Base-by-base conservation (phyloP, 2,329 filamentous ascomycete genomes). In the Fusarium mangiferae region DNA sequence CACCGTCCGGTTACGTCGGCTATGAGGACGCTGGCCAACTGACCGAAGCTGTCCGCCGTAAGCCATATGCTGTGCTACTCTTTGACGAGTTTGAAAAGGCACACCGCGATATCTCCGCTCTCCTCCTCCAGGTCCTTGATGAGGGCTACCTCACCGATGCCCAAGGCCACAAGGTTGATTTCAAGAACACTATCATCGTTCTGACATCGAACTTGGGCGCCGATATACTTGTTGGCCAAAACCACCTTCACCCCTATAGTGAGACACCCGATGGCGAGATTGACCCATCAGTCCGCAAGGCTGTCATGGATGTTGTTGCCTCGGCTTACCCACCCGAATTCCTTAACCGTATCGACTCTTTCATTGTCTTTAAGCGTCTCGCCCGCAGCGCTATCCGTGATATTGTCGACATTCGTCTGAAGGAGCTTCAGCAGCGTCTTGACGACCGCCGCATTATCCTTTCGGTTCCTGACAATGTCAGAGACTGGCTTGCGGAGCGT, bases 1-100 rank as follows among this genome's bases (percentile, higher is more conserved):
- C 93, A 7, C 96, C 96, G 1, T 96, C 96, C 11, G 96, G 96
- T 28, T 98, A 98, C 79, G 93, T 98, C 33, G 96, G 96, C 15
- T 98, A 98, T 80, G 96, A 99, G 52, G 96, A 98, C 79, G 95
- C 96, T 8, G 96, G 96, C 2, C 96, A 98, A 83, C 88, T 99
- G 17, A 98, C 96, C 2, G 96, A 99, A 84, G 95, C 96, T 9
- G 95, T 99, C 7, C 90, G 96, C 64, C 90, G 96, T 68, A 98
- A 98, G 82, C 96, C 96, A 0, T 98, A 98, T 77, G 95, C 96
- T 0, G 94, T 99, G 1, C 87, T 99, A 0, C 88, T 99, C 4
- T 97, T 99, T 77, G 96, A 99, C 81, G 96, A 98, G 81, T 98
- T 98, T 77, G 96, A 99, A 81, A 98, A 99, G 81, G 96, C 96